Conservation (phyloP, 805 yeast species). For the Starmerella kuoi region DNA sequence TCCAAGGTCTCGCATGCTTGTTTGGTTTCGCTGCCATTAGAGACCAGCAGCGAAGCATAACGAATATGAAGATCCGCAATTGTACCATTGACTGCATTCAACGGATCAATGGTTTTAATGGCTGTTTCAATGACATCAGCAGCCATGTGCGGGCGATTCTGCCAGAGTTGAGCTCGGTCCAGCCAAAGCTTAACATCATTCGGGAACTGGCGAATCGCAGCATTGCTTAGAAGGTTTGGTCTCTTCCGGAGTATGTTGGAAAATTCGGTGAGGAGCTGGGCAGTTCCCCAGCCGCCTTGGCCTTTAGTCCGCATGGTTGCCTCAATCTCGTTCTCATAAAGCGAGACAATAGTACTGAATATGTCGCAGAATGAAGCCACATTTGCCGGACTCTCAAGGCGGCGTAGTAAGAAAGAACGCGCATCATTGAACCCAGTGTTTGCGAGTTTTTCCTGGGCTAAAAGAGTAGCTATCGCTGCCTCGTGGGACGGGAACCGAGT, state of each 20-base stretch:
- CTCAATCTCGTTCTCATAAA: constrained; percentile 24
- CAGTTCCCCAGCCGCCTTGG: constrained; percentile 51
- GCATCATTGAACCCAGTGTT: not conserved
- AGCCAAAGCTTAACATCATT: constrained; percentile 61
- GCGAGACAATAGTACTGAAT: constrained; percentile 27
- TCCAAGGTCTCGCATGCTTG: not conserved
- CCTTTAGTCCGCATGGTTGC: constrained; percentile 37
- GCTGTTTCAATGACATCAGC: constrained; percentile 53
- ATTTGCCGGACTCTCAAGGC: constrained; percentile 1
- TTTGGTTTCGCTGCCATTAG: constrained; percentile 11
- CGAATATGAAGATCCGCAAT: constrained; percentile 9
- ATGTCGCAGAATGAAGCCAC: constrained; percentile 11
- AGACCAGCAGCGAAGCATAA: constrained; percentile 11
- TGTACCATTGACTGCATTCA: constrained; percentile 22
- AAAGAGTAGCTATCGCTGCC: not conserved
- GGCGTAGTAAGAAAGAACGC: constrained; percentile 1
- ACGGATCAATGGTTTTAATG: constrained; percentile 51
- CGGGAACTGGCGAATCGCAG: constrained; percentile 47
- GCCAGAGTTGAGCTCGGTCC: constrained; percentile 41
- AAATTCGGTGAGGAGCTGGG: constrained; percentile 35
- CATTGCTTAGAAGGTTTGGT: constrained; percentile 50
- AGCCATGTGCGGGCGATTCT: constrained; percentile 30
- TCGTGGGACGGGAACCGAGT: constrained; percentile 1
- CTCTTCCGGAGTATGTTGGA: constrained; percentile 40
- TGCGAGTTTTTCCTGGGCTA: not conserved